Percentiles rank a stretch among this genome's conserved stretches.
Evolutionary conservation across 805 yeast species (phyloP).

Genomic region (Citeromyces nyonsensis): DNA sequence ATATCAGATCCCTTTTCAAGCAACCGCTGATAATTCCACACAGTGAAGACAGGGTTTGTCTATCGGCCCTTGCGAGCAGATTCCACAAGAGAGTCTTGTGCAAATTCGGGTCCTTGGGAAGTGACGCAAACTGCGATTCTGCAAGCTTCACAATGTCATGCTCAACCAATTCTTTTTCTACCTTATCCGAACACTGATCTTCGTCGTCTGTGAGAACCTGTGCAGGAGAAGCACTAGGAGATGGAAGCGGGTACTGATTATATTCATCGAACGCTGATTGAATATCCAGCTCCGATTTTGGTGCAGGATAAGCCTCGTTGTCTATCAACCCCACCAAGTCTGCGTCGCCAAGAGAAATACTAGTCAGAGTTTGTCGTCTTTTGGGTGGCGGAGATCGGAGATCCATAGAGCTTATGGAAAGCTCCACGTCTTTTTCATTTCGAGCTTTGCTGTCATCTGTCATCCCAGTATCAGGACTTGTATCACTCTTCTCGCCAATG

Average conservation of each 20-base stretch:
- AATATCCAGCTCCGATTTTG: no score
- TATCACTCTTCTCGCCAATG: no score
- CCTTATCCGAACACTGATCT: slow-evolving; percentile 7
- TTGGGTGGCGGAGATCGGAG: no score
- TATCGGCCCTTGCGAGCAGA: slow-evolving; percentile 39
- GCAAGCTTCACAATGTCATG: slow-evolving; percentile 1
- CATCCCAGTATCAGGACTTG: no score
- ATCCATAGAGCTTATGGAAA: no score
- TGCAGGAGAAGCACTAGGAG: slow-evolving; percentile 50
- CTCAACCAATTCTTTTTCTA: slow-evolving; percentile 6
- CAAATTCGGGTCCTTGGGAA: slow-evolving; percentile 1
- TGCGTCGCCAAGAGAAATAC: no score
- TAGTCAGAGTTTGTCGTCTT: no score
- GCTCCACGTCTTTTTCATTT: no score
- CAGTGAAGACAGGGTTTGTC: slow-evolving; percentile 47
- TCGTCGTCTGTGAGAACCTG: slow-evolving; percentile 14
- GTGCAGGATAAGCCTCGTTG: no score
- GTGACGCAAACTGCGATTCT: neutral
- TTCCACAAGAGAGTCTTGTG: slow-evolving; percentile 22
- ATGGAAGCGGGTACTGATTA: slow-evolving; percentile 43
- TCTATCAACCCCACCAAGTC: no score
- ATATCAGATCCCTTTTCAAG: slow-evolving; percentile 59
- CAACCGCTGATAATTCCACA: slow-evolving; percentile 31
- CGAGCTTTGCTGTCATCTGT: no score
- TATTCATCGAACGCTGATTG: slow-evolving; percentile 8